Percentiles rank a stretch among this genome's conserved stretches.
Evolutionary conservation across 2,329 filamentous ascomycete species (phyloP).

Genomic region (Xenoacremonium recifei): DNA sequence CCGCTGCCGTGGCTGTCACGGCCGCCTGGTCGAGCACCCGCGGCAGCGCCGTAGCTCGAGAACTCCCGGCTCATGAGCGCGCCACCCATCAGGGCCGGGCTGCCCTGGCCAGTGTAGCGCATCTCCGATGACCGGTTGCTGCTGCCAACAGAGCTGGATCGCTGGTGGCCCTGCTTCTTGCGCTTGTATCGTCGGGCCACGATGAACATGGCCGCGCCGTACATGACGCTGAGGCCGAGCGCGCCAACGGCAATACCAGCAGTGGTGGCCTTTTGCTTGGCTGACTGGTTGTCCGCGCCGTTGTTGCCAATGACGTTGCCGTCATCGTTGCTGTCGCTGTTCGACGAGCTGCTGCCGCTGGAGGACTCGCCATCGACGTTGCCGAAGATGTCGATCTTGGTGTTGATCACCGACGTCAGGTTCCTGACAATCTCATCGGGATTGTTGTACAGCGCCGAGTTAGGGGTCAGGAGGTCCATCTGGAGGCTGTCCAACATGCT

Average conservation of each 20-base stretch:
- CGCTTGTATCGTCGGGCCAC: constrained; percentile 88
- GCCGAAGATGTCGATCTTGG: constrained; percentile 56
- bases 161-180: constrained; percentile 74
- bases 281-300: constrained; percentile 49
- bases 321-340: constrained; percentile 34
- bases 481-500: constrained; percentile 66
- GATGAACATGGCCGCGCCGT: constrained; percentile 92
- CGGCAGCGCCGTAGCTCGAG: constrained; percentile 49
- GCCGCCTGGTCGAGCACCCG: constrained; percentile 31
- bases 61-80: constrained; percentile 59
- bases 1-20: constrained; percentile 67
- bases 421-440: constrained; percentile 62
- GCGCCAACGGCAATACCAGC: constrained; percentile 74
- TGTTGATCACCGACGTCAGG: constrained; percentile 80
- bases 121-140: constrained; percentile 48
- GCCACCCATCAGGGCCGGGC: constrained; percentile 68
- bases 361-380: constrained; percentile 38
- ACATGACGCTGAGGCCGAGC: constrained; percentile 76
- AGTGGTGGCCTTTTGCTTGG: constrained; percentile 61
- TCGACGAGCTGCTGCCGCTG: constrained; percentile 25
- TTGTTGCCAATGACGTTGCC: constrained; percentile 42
- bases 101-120: constrained; percentile 48
- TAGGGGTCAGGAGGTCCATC: constrained; percentile 68
- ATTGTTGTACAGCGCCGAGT: constrained; percentile 74
- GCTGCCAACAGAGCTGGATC: constrained; percentile 69